A percentile compares a stretch with the other conserved stretches of the same genome.
Conservation (phyloP, 768 basidiomycete species). For the Amanita muscaria region DNA sequence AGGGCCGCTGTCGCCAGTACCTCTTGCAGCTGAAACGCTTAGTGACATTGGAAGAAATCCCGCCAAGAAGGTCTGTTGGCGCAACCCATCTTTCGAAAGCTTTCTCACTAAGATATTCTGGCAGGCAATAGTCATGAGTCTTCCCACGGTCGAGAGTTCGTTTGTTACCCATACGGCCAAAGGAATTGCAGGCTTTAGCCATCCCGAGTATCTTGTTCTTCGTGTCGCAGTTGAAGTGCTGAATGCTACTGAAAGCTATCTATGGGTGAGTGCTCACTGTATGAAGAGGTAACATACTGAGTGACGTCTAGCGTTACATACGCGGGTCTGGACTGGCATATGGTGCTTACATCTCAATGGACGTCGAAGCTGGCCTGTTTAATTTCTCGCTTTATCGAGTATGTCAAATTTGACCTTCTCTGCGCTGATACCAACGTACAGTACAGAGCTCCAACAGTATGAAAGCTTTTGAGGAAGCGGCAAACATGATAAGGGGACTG, state of each 20-base stretch:
- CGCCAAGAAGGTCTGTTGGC: slow-evolving; percentile 45
- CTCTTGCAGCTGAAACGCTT: slow-evolving; percentile 57
- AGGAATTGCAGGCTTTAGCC: slow-evolving; percentile 69
- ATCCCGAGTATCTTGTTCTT: slow-evolving; percentile 80
- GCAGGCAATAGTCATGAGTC: slow-evolving; percentile 77
- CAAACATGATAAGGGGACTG: slow-evolving; percentile 67
- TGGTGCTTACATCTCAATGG: slow-evolving; percentile 68
- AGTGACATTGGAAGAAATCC: slow-evolving; percentile 70
- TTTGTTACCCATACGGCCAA: slow-evolving; percentile 74
- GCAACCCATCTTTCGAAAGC: no score
- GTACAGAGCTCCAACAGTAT: slow-evolving; percentile 70
- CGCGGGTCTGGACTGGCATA: slow-evolving; percentile 94
- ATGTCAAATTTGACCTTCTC: not conserved
- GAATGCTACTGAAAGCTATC: slow-evolving; percentile 89
- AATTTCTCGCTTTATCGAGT: slow-evolving; percentile 76
- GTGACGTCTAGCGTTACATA: slow-evolving; percentile 59
- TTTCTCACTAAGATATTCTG: slow-evolving; percentile 8
- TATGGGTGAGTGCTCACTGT: slow-evolving; percentile 56
- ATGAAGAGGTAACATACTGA: slow-evolving; percentile 8
- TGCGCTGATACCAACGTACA: not conserved
- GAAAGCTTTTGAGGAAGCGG: slow-evolving; percentile 74
- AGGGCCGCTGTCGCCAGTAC: slow-evolving; percentile 55
- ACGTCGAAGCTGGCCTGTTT: slow-evolving; percentile 71
- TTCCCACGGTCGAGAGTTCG: slow-evolving; percentile 92
- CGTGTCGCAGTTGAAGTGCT: slow-evolving; percentile 79